Evolutionary conservation across 2,329 filamentous ascomycete species (phyloP).

Genomic region (Fusarium sp.): DNA sequence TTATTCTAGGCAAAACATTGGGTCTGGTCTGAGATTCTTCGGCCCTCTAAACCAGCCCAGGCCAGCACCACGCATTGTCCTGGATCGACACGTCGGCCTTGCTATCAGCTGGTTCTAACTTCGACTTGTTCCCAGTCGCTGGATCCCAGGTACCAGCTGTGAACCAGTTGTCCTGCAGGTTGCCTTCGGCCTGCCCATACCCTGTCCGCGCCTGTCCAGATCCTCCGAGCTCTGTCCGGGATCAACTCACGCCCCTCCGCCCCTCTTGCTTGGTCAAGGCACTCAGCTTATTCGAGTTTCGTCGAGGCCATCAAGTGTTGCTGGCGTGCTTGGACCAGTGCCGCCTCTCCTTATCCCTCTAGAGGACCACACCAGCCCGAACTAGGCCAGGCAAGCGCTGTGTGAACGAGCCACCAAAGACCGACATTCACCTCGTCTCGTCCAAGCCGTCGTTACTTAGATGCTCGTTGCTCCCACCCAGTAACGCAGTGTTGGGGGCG

Average conservation of each 20-base stretch:
- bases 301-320: slow-evolving; percentile 10
- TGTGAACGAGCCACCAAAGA: slow-evolving; percentile 5
- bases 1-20: not conserved
- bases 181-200: not conserved
- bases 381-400: slow-evolving; percentile 9
- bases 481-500: slow-evolving; percentile 1
- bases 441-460: not conserved
- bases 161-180: not conserved
- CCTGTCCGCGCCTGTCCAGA: not conserved
- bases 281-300: not conserved
- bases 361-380: slow-evolving; percentile 9
- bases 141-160: not conserved
- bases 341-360: slow-evolving; percentile 16
- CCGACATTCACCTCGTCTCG: not conserved
- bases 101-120: not conserved
- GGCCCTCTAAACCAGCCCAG: not conserved
- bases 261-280: not conserved
- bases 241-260: not conserved
- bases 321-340: slow-evolving; percentile 6
- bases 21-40: not conserved
- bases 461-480: not conserved
- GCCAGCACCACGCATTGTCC: not conserved
- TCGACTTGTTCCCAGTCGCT: slow-evolving; percentile 2
- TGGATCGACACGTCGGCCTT: not conserved
- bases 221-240: slow-evolving; percentile 2